phyloP scores from a whole-genome alignment of 2,329 filamentous ascomycete genomes.

The Fusarium ramigenum region DNA sequence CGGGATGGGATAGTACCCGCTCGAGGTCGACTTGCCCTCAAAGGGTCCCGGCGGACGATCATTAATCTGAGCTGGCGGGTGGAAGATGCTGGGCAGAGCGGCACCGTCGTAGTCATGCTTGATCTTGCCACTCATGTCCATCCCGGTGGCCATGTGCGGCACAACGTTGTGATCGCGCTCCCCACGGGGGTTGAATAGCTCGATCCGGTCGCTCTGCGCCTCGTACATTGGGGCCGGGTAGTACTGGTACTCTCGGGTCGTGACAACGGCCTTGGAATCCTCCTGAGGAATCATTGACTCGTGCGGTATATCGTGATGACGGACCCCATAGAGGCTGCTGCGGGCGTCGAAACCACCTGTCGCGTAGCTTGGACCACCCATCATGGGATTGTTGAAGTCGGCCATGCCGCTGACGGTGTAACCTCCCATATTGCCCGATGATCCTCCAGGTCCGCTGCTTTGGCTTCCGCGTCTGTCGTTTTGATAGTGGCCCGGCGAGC shows the following conservation, averaged over 20 bases:
- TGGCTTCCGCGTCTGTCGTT: conserved; percentile 74
- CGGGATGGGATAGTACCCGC: conserved; percentile 64
- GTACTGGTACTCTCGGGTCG: conserved; percentile 64
- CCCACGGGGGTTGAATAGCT: conserved; percentile 58
- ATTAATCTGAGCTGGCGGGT: conserved; percentile 51
- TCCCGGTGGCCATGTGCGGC: conserved; percentile 44
- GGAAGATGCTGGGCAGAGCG: conserved; percentile 58
- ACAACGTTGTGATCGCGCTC: conserved; percentile 48
- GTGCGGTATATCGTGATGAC: conserved; percentile 60
- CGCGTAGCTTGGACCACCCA: conserved; percentile 45
- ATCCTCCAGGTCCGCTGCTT: conserved; percentile 73
- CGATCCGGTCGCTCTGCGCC: conserved; percentile 56
- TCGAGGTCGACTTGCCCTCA: conserved; percentile 62
- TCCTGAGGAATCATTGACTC: conserved; percentile 63
- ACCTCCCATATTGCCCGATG: conserved; percentile 68
- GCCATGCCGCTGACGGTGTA: conserved; percentile 42
- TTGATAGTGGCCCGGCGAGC: conserved; percentile 84
- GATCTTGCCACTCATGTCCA: conserved; percentile 52
- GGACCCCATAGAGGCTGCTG: conserved; percentile 52
- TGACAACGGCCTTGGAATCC: conserved; percentile 60
- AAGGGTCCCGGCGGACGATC: conserved; percentile 57
- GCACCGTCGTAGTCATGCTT: conserved; percentile 60
- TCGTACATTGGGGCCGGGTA: conserved; percentile 63
- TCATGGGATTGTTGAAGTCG: conserved; percentile 48
- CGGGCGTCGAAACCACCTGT: conserved; percentile 42